Conservation (phyloP, 2,329 filamentous ascomycete species). For the Trichoderma simmonsii region DNA sequence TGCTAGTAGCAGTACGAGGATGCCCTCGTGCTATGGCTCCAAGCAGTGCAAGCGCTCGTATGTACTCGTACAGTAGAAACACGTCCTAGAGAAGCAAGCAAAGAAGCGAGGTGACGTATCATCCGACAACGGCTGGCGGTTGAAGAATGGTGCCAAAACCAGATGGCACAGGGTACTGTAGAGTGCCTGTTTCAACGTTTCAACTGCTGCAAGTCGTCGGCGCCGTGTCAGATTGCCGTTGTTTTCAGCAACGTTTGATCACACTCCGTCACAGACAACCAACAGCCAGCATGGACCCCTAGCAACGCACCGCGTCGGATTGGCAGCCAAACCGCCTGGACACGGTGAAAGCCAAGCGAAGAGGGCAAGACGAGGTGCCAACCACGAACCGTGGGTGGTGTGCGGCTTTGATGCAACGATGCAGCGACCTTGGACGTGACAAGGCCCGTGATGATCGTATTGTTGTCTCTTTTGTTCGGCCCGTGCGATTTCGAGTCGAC, state of each 20-base stretch:
- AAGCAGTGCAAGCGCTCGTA: not conserved
- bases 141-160: not conserved
- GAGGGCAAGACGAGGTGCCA: not conserved
- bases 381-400: not conserved
- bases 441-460: not conserved
- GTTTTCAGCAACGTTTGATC: not conserved
- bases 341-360: not conserved
- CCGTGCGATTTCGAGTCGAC: not conserved
- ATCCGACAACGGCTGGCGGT: not conserved
- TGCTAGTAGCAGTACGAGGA: not conserved
- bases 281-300: not conserved
- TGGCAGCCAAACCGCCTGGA: not conserved
- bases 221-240: not conserved
- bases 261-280: not conserved
- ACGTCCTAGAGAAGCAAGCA: not conserved
- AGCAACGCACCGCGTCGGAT: not conserved
- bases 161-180: not conserved
- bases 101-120: slow-evolving; percentile 5
- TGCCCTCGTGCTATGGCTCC: not conserved
- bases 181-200: not conserved
- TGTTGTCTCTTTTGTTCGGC: not conserved
- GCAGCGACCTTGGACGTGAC: not conserved
- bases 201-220: slow-evolving; percentile 5
- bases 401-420: not conserved
- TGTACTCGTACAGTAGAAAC: not conserved